phyloP scores from a whole-genome alignment of 768 basidiomycete genomes.

The Russula compacta region DNA sequence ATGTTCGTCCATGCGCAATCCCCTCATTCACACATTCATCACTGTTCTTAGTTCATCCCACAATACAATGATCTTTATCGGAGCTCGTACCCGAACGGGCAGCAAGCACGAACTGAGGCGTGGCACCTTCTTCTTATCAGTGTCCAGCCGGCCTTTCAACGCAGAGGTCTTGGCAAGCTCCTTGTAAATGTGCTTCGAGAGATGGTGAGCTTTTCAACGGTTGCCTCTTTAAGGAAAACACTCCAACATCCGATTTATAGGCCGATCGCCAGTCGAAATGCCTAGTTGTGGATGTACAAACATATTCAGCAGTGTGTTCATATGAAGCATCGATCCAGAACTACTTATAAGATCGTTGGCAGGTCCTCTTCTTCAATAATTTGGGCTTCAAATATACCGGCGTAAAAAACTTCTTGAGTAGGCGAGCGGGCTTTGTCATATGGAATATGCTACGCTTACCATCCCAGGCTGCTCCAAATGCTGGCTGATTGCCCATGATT shows the following conservation, averaged over 20 bases:
- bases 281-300: not conserved
- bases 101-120: not conserved
- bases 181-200: not conserved
- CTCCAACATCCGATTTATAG: not conserved
- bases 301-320: not conserved
- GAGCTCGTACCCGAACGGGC: not conserved
- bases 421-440: not conserved
- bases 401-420: constrained; percentile 1
- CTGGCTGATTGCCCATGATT: not conserved
- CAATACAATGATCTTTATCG: not conserved
- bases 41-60: not conserved
- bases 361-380: constrained; percentile 1
- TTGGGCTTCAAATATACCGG: not conserved
- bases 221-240: not conserved
- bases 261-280: not conserved
- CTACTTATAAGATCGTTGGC: not conserved
- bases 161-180: not conserved
- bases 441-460: constrained; percentile 5
- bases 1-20: not conserved
- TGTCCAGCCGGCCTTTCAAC: not conserved
- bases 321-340: not conserved
- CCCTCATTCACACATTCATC: not conserved
- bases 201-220: not conserved
- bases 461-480: not conserved
- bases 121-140: not conserved